Evolutionary conservation across 2,329 filamentous ascomycete genomes (phyloP).

Genomic region (Cytospora schulzeri): DNA sequence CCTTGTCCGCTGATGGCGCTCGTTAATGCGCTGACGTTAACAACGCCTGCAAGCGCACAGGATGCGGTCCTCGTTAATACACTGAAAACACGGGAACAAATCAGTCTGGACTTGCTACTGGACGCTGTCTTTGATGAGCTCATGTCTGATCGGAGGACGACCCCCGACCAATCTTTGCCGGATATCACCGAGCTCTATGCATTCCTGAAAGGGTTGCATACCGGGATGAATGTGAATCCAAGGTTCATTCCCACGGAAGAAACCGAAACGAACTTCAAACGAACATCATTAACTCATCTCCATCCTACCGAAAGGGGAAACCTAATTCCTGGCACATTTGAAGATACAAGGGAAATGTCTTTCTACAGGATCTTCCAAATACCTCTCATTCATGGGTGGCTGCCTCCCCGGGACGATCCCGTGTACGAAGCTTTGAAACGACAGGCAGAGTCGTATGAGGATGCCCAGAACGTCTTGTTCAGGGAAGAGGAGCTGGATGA

Average conservation of each 20-base stretch:
- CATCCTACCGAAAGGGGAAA: conserved; percentile 53
- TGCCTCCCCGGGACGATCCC: conserved; percentile 68
- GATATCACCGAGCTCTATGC: conserved; percentile 86
- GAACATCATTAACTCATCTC: conserved; percentile 55
- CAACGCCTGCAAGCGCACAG: conserved; percentile 64
- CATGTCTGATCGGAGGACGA: conserved; percentile 72
- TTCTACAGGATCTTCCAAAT: conserved; percentile 88
- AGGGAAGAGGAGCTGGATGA: conserved; percentile 85
- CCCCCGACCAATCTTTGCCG: conserved; percentile 66
- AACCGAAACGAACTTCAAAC: conserved; percentile 49
- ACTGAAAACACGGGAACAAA: conserved; percentile 78
- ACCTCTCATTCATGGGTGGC: conserved; percentile 90
- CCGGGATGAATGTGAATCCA: conserved; percentile 98
- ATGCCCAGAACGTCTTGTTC: conserved; percentile 86
- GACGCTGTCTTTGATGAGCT: conserved; percentile 93
- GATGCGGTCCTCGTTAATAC: conserved; percentile 77
- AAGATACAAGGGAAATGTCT: conserved; percentile 84
- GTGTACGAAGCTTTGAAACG: conserved; percentile 72
- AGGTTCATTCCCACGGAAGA: conserved; percentile 69
- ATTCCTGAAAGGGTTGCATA: conserved; percentile 87
- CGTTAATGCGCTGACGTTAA: conserved; percentile 87
- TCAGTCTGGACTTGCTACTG: conserved; percentile 81
- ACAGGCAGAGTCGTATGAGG: conserved; percentile 83
- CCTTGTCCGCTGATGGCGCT: conserved; percentile 91
- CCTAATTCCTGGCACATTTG: conserved; percentile 71